These are phyloP conservation scores for Fusarium buxicola DNA, from an alignment of 2,329 filamentous ascomycete species.

Conservation along the genomic window DNA sequence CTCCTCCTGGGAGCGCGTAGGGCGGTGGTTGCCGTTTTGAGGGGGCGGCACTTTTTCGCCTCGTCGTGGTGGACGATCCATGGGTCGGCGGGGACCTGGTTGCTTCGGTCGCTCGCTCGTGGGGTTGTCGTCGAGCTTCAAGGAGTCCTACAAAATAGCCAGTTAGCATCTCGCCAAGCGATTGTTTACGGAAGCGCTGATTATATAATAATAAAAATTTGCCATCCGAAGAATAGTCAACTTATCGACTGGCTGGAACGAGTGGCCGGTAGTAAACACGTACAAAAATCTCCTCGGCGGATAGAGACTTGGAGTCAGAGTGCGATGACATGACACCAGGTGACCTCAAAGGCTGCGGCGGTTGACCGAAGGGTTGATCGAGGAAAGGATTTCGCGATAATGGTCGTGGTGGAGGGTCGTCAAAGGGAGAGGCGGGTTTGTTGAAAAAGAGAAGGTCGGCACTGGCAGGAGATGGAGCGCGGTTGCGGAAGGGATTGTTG, in stretches of 20 bases:
- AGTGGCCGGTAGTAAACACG: conserved; percentile 54
- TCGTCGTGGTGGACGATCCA: conserved; percentile 43
- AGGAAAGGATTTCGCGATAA: conserved; percentile 82
- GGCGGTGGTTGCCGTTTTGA: conserved; percentile 63
- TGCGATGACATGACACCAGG: conserved; percentile 63
- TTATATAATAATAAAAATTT: too few relatives aligned
- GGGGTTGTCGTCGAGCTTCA: conserved; percentile 73
- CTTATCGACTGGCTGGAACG: too few relatives aligned
- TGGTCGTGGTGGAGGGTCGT: conserved; percentile 69
- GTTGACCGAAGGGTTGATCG: conserved; percentile 59
- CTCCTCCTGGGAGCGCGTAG: conserved; percentile 73
- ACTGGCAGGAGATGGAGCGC: conserved; percentile 69
- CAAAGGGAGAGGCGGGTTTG: conserved; percentile 67
- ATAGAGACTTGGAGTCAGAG: conserved; percentile 59
- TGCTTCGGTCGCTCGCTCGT: conserved; percentile 52
- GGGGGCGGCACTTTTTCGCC: conserved; percentile 62
- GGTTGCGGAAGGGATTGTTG: conserved; percentile 85
- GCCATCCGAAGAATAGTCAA: not conserved
- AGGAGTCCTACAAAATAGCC: conserved; percentile 66
- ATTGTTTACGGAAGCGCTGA: not conserved
- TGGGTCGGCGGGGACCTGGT: conserved; percentile 54
- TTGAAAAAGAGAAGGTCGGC: conserved; percentile 50
- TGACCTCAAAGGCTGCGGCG: conserved; percentile 55
- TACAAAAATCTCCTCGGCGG: conserved; percentile 82
- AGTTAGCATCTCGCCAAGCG: conserved; percentile 5